Base-by-base conservation (phyloP, 768 basidiomycete species). In the Hemileccinum rubropunctum region DNA sequence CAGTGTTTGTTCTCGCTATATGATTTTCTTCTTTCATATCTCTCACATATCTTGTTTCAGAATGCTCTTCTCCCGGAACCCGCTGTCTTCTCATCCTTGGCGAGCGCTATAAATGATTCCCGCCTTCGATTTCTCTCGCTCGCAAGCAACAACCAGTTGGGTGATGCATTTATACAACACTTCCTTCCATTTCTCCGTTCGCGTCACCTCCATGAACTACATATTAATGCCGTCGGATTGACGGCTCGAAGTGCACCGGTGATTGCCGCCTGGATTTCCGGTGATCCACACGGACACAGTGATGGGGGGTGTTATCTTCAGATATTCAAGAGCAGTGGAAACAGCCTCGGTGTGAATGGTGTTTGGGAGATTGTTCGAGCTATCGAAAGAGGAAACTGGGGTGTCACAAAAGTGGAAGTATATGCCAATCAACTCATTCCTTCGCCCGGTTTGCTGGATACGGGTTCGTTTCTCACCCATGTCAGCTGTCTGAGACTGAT, bases 271-370 rank as follows among this genome's bases (percentile, higher is more conserved):
- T 87, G 77, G 64, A 66, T 87, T 15, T 71, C 77, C 12, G 78
- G 79, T 4, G 42, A 47, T n/a, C 42, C 41, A 10, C 43, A 47
- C 4, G 39, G 55, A 28, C 52, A 44, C 26, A 39, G 36, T 23
- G 50, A 42, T 14, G 58, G 64, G 28, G 41, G 6, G 15, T 81
- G 80, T 49, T 67, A 68, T 14, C 69, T 86, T 15, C 68, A 73
- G 42, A 71, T 65, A 2, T 68, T 86, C 39, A 77, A 75, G 54
- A 73, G 77, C 50, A 85, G 76, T 61, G 79, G 77, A n/a, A 87
- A 87, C 53, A 64, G 63, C 15, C 69, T 87, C 1, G 80, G 79
- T 5, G 64, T 71, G 28, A 70, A 65, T 1, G 77, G 73, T 1
- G 73, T 83, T 26, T 66, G 66, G 50, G 62, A 71, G 12, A 76